Evolutionary conservation across 495 filamentous ascomycete species (phyloP).

Genomic region (Aspergillus nidulans): DNA sequence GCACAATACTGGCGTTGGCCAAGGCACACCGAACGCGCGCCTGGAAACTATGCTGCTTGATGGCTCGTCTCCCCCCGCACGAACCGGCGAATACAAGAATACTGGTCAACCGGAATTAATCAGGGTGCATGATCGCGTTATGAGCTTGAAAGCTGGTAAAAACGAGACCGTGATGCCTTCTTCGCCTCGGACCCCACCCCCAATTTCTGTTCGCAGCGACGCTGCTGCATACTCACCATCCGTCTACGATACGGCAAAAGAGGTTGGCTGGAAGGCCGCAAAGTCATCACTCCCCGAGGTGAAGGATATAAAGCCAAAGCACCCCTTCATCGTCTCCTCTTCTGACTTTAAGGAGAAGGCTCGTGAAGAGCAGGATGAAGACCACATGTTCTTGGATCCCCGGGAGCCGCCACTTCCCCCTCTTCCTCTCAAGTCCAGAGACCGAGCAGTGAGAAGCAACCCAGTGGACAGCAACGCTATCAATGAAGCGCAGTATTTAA

Average conservation of each 20-base stretch:
- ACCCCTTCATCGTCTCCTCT: constrained; percentile 17
- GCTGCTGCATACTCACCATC: constrained; percentile 11
- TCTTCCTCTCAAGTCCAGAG: neutral
- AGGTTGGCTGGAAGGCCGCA: neutral
- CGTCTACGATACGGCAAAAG: constrained; percentile 1
- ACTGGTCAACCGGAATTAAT: constrained; percentile 14
- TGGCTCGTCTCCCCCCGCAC: constrained; percentile 17
- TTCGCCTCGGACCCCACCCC: neutral
- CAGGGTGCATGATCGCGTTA: constrained; percentile 1
- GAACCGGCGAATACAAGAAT: constrained; percentile 15
- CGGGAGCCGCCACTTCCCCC: neutral
- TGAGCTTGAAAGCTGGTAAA: constrained; percentile 14
- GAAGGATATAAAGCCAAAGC: neutral
- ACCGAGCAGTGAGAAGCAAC: neutral
- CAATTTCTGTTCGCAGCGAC: neutral
- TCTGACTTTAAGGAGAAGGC: neutral
- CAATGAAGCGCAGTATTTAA: neutral
- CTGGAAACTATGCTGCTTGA: constrained; percentile 14
- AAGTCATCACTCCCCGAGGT: neutral
- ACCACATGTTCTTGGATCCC: constrained; percentile 1
- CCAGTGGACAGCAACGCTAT: neutral
- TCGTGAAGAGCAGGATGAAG: neutral
- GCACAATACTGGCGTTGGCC: neutral
- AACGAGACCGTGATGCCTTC: neutral
- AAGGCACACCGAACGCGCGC: neutral